A percentile compares a stretch with the other conserved stretches of the same genome.
Conservation (phyloP, 208 protist genomes). For the Porcisia hertigi region DNA sequence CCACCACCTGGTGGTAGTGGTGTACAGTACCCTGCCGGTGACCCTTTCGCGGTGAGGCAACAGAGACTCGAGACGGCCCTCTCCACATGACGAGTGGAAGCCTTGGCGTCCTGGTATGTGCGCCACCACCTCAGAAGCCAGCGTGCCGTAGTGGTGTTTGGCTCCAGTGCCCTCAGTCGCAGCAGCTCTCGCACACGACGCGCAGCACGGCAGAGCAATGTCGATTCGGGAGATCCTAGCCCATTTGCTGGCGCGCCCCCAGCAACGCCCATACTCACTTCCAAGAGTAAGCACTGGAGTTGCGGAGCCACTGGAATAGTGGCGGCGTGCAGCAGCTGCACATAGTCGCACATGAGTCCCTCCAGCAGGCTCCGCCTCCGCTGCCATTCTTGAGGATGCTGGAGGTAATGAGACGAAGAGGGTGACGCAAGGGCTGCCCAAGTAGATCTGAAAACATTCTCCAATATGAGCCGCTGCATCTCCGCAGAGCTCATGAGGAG, state of each 20-base stretch:
- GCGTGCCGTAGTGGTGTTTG: constrained; percentile 12
- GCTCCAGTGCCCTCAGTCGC: constrained; percentile 19
- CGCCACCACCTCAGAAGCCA: constrained; percentile 26
- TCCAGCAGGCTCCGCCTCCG: constrained; percentile 10
- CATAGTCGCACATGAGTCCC: constrained; percentile 20
- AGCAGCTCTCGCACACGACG: constrained; percentile 17
- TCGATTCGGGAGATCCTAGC: not conserved
- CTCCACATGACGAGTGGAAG: not conserved
- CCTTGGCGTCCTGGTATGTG: not conserved
- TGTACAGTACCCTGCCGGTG: not conserved
- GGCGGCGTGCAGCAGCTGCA: constrained; percentile 21
- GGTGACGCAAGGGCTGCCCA: constrained; percentile 6
- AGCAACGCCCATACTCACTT: constrained; percentile 17
- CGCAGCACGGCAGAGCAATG: not conserved
- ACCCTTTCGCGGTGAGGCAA: not conserved
- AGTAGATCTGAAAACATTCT: constrained; percentile 12
- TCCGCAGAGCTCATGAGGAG: not conserved
- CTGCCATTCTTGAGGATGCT: not conserved
- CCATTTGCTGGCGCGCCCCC: not conserved
- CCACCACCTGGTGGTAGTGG: not conserved
- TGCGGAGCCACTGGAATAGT: not conserved
- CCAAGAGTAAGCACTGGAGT: constrained; percentile 19
- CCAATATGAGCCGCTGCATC: constrained; percentile 16
- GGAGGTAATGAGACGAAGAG: not conserved
- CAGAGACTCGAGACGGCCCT: not conserved